Evolutionary conservation across 495 filamentous ascomycete genomes (phyloP).

Genomic region (Bacidia rubella): DNA sequence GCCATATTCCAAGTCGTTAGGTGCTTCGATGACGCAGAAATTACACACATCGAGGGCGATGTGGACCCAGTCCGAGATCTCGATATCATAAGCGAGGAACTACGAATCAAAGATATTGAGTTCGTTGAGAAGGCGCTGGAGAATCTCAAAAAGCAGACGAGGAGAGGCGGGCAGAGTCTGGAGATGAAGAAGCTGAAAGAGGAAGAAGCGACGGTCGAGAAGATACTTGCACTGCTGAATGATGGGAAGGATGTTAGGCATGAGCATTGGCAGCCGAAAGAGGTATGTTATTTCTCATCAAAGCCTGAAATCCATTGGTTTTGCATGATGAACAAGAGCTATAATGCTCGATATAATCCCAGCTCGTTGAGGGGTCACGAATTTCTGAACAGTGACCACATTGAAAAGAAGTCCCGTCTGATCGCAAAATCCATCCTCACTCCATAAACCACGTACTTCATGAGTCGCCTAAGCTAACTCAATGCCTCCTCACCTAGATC

Average conservation of each 20-base stretch:
- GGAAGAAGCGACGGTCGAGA: conserved; percentile 84
- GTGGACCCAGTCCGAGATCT: conserved; percentile 90
- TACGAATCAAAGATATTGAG: conserved; percentile 97
- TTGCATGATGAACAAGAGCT: conserved; percentile 97
- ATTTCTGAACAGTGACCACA: conserved; percentile 51
- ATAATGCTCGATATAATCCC: conserved; percentile 90
- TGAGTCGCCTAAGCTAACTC: conserved; percentile 12
- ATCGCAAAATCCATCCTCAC: conserved; percentile 19
- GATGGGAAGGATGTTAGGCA: conserved; percentile 86
- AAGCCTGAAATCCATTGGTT: background rate
- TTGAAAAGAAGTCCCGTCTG: conserved; percentile 69
- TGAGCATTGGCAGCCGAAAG: conserved; percentile 80
- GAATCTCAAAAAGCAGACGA: conserved; percentile 78
- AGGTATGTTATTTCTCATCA: conserved; percentile 58
- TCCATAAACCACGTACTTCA: conserved; percentile 5
- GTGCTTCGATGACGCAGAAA: conserved; percentile 98
- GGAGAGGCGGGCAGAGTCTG: conserved; percentile 84
- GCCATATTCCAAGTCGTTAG: conserved; percentile 99
- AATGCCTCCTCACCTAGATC: conserved; percentile 48
- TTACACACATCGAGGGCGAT: conserved; percentile 98
- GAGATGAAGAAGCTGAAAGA: conserved; percentile 97
- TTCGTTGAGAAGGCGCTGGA: conserved; percentile 94
- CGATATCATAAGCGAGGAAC: conserved; percentile 91
- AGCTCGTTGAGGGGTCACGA: conserved; percentile 91
- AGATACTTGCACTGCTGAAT: conserved; percentile 67